phyloP scores from a whole-genome alignment of 2,329 filamentous ascomycete species.

The Microsporum canis region DNA sequence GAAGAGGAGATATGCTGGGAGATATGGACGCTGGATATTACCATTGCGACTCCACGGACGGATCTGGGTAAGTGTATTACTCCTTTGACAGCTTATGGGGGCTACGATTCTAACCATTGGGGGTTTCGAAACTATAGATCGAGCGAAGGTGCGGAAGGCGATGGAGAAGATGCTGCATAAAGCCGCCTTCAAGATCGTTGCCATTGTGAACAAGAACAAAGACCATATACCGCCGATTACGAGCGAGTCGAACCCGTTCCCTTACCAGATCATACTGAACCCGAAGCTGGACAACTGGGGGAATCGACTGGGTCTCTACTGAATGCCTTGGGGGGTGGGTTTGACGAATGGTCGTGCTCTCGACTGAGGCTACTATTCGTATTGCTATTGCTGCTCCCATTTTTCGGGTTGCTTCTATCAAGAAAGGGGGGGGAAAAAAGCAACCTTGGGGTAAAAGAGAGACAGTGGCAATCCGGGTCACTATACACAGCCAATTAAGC shows the following conservation, averaged over 20 bases:
- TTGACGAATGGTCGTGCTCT: not conserved
- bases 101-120: not conserved
- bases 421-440: not conserved
- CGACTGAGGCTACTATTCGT: not conserved
- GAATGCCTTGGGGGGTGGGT: slow-evolving; percentile 14
- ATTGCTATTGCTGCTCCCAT: not conserved
- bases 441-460: not conserved
- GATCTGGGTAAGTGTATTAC: slow-evolving; percentile 58
- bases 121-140: slow-evolving; percentile 44
- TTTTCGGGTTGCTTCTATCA: not conserved
- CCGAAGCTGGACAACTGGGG: slow-evolving; percentile 71
- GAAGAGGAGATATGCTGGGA: slow-evolving; percentile 98
- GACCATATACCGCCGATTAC: slow-evolving; percentile 96
- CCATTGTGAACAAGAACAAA: slow-evolving; percentile 75
- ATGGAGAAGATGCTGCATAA: slow-evolving; percentile 85
- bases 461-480: not conserved
- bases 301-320: slow-evolving; percentile 66
- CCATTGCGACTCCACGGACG: slow-evolving; percentile 78
- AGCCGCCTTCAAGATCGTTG: slow-evolving; percentile 80
- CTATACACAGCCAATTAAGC: slow-evolving; percentile 2
- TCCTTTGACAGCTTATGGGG: not conserved
- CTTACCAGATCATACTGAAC: slow-evolving; percentile 84
- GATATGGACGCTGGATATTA: slow-evolving; percentile 85
- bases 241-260: slow-evolving; percentile 83
- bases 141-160: slow-evolving; percentile 73